phyloP scores from a whole-genome alignment of 805 yeast species.

The Saccharomycopsis sp. region DNA sequence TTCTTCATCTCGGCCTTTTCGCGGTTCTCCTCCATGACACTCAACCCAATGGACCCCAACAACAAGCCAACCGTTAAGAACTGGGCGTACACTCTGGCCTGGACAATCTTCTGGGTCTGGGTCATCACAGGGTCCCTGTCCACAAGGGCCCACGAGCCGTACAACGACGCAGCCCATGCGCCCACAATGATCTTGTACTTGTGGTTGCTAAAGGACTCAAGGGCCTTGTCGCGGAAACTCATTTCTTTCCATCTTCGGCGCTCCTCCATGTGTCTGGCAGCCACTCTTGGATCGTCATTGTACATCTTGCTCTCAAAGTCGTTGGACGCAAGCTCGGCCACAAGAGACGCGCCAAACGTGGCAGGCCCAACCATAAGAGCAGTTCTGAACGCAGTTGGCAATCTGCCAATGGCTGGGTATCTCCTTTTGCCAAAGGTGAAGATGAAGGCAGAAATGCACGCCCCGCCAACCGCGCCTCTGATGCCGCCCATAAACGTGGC shows the following conservation, averaged over 20 bases:
- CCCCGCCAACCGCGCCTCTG: constrained; percentile 52
- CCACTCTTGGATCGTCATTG: constrained; percentile 34
- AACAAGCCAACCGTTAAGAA: constrained; percentile 65
- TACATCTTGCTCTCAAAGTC: constrained; percentile 55
- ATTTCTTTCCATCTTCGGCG: constrained; percentile 43
- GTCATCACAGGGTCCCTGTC: constrained; percentile 70
- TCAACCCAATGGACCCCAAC: constrained; percentile 57
- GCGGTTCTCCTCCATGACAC: constrained; percentile 54
- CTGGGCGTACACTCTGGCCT: constrained; percentile 89
- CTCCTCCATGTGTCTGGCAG: constrained; percentile 35
- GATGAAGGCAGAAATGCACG: constrained; percentile 44
- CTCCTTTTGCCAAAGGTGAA: constrained; percentile 41
- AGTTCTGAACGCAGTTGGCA: constrained; percentile 53
- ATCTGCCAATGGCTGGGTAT: constrained; percentile 35
- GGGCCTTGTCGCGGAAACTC: constrained; percentile 39
- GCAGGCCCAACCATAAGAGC: constrained; percentile 65
- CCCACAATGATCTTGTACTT: constrained; percentile 62
- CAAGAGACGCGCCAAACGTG: constrained; percentile 48
- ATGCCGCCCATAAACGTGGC: constrained; percentile 52
- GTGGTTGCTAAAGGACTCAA: constrained; percentile 41
- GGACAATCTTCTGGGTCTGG: constrained; percentile 70
- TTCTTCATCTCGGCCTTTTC: constrained; percentile 25
- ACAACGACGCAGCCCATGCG: constrained; percentile 74
- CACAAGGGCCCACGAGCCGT: constrained; percentile 68
- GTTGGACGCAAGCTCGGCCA: constrained; percentile 64